Base-by-base conservation (phyloP, 176 grass and related monocot species). In the Rhynchospora tenuis region DNA sequence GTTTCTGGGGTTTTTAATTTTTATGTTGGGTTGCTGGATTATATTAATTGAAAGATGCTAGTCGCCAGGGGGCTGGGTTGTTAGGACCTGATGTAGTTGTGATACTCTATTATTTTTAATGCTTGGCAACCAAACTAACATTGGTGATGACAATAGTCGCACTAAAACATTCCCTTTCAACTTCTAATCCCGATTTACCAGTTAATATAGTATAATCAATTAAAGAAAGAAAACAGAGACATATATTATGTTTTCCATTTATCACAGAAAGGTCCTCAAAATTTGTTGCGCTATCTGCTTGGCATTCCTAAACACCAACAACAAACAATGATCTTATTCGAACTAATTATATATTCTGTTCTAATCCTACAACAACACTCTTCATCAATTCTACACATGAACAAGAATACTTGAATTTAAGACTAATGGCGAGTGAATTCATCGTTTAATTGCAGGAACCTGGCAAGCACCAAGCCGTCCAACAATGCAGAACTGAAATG, bases 401-500 rank as follows among this genome's bases (percentile, higher is more conserved):
- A 51, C 11, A 7, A 51, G 33, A 51, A 51, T 7, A 50, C 8
- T 50, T 51, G 11, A 2, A 11, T 64, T 68, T 43, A 64, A 64
- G 24, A 64, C 11, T 64, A 24, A 64, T 64, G 10, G 13, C 9
- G n/a, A 27, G 61, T 52, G 43, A 19, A 27, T 59, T 31, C 7
- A 2, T 55, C 17, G 59, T 59, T 48, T 85, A 19, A 79, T 43
- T 52, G 81, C 90, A 95, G 93, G 88, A 95, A 95, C 73, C 83
- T 93, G 57, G 83, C 73, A 52, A 90, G 86, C 86, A 86, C 85
- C 19, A 92, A 90, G 78, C 5, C 83, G 47, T 59, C 81, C 47
- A 88, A 87, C 60, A 90, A 63, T 50, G 66, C 68, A 24, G 88
- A 78, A 33, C 78, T 90, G 86, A 94, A 90, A 65, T 97, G 94